A percentile compares a stretch with the other conserved stretches of the same genome.
These are phyloP conservation scores for Kodamaea lidongshanica DNA, from an alignment of 805 yeast species.

Conservation along the genomic window DNA sequence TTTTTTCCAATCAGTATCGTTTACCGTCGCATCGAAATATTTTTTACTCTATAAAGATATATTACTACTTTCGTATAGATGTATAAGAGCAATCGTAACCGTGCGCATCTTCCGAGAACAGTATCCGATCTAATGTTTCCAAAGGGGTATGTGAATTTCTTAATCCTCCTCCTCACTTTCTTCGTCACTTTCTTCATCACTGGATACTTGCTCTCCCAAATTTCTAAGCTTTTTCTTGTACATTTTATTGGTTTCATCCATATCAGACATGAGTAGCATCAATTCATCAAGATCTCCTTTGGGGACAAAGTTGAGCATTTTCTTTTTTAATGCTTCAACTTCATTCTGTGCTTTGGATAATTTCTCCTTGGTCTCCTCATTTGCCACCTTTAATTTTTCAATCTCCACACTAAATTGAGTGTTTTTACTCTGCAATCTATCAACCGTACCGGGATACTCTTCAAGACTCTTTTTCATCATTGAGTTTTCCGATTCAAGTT, in stretches of 20 bases:
- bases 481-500: not conserved
- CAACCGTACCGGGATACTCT: no score
- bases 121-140: no score
- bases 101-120: no score
- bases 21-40: no score
- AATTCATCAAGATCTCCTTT: conserved; percentile 63
- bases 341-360: no score
- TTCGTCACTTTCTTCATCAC: conserved; percentile 66
- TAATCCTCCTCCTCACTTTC: conserved; percentile 54
- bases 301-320: conserved; percentile 29
- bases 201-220: conserved; percentile 56
- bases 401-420: conserved; percentile 4
- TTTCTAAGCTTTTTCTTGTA: conserved; percentile 49
- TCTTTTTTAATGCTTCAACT: conserved; percentile 10
- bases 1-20: not conserved
- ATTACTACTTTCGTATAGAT: no score
- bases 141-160: no score
- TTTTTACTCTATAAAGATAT: no score
- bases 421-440: not conserved
- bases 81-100: no score
- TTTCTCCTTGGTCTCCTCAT: conserved; percentile 3
- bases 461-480: not conserved
- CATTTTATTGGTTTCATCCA: conserved; percentile 60
- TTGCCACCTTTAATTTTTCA: conserved; percentile 8
- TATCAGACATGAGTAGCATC: conserved; percentile 67